phyloP scores from a whole-genome alignment of 2,329 filamentous ascomycete species.

The Neonectria magnoliae region DNA sequence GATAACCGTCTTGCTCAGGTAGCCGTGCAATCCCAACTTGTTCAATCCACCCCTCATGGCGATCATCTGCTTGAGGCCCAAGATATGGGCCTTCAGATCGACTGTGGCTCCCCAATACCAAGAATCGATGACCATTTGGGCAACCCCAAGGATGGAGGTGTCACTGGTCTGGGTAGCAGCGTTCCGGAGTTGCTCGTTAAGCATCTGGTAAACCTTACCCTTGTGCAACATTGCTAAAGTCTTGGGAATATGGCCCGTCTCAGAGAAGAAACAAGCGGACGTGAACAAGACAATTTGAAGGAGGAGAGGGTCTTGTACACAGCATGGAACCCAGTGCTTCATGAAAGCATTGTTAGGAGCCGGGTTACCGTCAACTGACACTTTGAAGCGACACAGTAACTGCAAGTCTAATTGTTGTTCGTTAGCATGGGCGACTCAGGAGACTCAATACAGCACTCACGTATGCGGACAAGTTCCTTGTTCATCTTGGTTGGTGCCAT shows the following conservation, averaged over 20 bases:
- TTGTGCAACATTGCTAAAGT: conserved; percentile 55
- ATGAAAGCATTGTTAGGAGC: conserved; percentile 56
- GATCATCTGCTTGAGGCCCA: conserved; percentile 60
- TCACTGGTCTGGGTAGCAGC: conserved; percentile 53
- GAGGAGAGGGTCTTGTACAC: conserved; percentile 60
- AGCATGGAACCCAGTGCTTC: conserved; percentile 59
- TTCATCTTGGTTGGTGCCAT: conserved; percentile 55
- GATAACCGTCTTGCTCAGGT: conserved; percentile 59
- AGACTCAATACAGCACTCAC: conserved; percentile 45
- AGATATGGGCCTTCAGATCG: conserved; percentile 58
- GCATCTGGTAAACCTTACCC: conserved; percentile 53
- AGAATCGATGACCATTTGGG: conserved; percentile 61
- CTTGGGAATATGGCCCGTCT: conserved; percentile 58
- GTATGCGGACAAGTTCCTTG: conserved; percentile 59
- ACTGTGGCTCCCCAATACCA: conserved; percentile 64
- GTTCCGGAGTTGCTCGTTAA: conserved; percentile 58
- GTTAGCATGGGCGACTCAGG: not conserved
- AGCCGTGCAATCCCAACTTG: conserved; percentile 57
- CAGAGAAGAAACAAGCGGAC: conserved; percentile 61
- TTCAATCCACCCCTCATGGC: conserved; percentile 57
- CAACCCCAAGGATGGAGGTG: conserved; percentile 57
- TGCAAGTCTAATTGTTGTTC: conserved; percentile 53
- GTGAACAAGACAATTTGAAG: conserved; percentile 61
- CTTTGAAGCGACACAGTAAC: conserved; percentile 61
- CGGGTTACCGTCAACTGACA: conserved; percentile 60